Conservation (phyloP, 192 early-diverging fungal genomes). For the Ambispora gerdemannii region DNA sequence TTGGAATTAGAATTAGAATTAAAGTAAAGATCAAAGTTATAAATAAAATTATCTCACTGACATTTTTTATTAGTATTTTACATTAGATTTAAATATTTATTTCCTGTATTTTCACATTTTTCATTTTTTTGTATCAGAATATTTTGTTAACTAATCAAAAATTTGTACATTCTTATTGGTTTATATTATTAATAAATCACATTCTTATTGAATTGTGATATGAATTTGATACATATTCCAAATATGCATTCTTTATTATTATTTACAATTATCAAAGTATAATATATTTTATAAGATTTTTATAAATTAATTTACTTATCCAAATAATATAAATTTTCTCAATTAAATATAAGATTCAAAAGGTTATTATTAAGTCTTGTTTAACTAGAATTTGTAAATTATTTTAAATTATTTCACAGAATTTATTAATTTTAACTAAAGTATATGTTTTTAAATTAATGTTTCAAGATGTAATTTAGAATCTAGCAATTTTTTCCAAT, state of each 20-base stretch:
- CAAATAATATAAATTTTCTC: not conserved
- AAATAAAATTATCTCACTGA: too few species aligned
- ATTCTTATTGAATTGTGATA: too few species aligned
- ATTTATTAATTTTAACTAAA: not conserved
- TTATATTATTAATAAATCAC: too few species aligned
- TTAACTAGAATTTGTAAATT: not conserved
- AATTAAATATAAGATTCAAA: not conserved
- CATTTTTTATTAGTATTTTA: too few species aligned
- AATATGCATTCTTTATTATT: not conserved
- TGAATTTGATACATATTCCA: too few species aligned
- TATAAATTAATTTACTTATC: constrained; percentile 6
- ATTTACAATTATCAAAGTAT: not conserved
- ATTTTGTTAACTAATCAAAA: too few species aligned
- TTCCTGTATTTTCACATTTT: too few species aligned
- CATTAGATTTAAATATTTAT: too few species aligned
- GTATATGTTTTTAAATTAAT: not conserved
- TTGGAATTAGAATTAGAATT: too few species aligned
- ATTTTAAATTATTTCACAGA: not conserved
- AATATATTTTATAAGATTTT: not conserved
- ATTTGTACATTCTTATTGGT: too few species aligned
- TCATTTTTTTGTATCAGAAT: too few species aligned
- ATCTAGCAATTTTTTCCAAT: not conserved
- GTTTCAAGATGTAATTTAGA: not conserved
- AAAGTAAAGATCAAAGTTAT: too few species aligned
- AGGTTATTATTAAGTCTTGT: not conserved